Evolutionary conservation across 805 yeast species (phyloP).

Genomic region (Wickerhamiella nectarea): DNA sequence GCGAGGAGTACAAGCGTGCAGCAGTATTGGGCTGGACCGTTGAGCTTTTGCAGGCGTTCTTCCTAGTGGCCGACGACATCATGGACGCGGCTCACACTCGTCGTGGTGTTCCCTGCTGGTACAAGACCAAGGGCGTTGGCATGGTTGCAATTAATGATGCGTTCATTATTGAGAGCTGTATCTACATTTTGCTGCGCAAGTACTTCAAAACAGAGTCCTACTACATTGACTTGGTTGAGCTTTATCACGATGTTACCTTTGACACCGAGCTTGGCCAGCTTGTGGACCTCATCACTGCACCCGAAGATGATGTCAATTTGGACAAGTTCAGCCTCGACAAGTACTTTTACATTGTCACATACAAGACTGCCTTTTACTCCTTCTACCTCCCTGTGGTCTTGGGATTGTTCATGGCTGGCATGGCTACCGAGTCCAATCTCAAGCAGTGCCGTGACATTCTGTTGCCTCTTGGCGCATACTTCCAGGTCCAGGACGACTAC

Average conservation of each 20-base stretch:
- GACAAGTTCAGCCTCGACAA: slow-evolving; percentile 73
- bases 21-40: slow-evolving; percentile 92
- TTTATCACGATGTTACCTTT: slow-evolving; percentile 94
- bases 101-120: slow-evolving; percentile 99
- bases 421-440: slow-evolving; percentile 55
- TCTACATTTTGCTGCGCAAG: slow-evolving; percentile 76
- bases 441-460: slow-evolving; percentile 78
- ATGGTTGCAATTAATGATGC: slow-evolving; percentile 95
- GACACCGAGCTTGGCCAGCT: slow-evolving; percentile 96
- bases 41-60: slow-evolving; percentile 89
- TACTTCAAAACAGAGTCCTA: slow-evolving; percentile 71
- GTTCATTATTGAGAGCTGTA: slow-evolving; percentile 91
- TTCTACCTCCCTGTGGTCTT: slow-evolving; percentile 95
- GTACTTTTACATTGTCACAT: slow-evolving; percentile 89
- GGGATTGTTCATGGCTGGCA: slow-evolving; percentile 87
- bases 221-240: slow-evolving; percentile 80
- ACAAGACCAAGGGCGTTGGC: slow-evolving; percentile 59
- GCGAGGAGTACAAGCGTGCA: slow-evolving; percentile 64
- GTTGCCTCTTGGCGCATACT: slow-evolving; percentile 93
- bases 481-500: slow-evolving; percentile 97
- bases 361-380: slow-evolving; percentile 94
- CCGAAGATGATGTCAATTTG: slow-evolving; percentile 86
- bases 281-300: slow-evolving; percentile 90
- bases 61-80: slow-evolving; percentile 95
- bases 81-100: slow-evolving; percentile 95